Percentiles rank a stretch among this genome's conserved stretches.
phyloP scores from a whole-genome alignment of 305 asterid genomes.

The Fraxinus dipetala region DNA sequence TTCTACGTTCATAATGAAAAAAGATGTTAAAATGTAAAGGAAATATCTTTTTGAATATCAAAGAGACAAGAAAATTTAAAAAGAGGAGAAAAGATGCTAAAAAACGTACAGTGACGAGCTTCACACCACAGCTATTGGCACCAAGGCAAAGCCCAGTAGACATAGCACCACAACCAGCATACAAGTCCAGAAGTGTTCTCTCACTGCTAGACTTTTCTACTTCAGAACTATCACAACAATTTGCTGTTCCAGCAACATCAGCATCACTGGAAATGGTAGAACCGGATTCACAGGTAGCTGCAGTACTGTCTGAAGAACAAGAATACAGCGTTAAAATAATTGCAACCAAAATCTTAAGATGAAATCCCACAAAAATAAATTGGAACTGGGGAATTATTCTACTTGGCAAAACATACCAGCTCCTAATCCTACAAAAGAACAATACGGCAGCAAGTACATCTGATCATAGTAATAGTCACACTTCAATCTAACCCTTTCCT shows the following conservation, averaged over 20 bases:
- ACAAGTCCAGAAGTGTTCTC: constrained; percentile 55
- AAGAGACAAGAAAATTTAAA: background rate
- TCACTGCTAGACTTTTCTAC: constrained; percentile 25
- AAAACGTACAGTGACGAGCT: constrained; percentile 54
- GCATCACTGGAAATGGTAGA: constrained; percentile 49
- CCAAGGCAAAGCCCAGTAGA: constrained; percentile 78
- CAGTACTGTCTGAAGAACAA: constrained; percentile 31
- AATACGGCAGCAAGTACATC: constrained; percentile 55
- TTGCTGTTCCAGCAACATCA: constrained; percentile 16
- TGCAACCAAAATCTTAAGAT: background rate
- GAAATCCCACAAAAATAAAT: background rate
- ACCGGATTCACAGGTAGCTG: constrained; percentile 38
- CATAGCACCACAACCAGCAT: constrained; percentile 88
- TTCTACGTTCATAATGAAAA: constrained; percentile 31
- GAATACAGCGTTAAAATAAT: background rate
- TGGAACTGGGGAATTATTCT: background rate
- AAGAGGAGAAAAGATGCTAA: background rate
- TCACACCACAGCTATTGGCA: constrained; percentile 54
- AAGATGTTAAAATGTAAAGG: background rate
- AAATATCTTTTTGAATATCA: background rate
- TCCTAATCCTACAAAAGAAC: constrained; percentile 45
- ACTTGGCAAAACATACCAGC: constrained; percentile 32
- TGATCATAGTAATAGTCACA: constrained; percentile 52
- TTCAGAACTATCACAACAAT: constrained; percentile 13
- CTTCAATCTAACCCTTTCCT: constrained; percentile 19